Conservation (phyloP, 2,329 filamentous ascomycete species). For the Fusarium begoniae region DNA sequence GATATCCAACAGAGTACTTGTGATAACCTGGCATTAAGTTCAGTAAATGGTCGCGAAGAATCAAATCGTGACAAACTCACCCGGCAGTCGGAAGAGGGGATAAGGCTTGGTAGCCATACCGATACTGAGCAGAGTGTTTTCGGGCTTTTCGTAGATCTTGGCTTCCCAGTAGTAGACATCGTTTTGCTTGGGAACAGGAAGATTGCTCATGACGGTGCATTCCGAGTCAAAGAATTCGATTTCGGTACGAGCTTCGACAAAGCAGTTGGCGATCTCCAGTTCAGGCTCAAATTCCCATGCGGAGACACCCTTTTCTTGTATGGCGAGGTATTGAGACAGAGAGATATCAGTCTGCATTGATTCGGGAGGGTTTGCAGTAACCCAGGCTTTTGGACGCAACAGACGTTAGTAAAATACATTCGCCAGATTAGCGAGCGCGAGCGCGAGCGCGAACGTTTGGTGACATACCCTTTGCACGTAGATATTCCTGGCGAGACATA, state of each 20-base stretch:
- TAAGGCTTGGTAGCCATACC: constrained; percentile 98
- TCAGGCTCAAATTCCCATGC: constrained; percentile 99
- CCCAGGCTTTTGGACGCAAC: constrained; percentile 72
- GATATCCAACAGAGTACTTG: constrained; percentile 91
- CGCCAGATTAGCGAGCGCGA: background rate
- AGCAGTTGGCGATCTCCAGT: constrained; percentile 97
- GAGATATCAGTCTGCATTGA: constrained; percentile 97
- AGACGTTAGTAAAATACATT: constrained; percentile 24
- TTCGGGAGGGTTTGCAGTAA: constrained; percentile 93
- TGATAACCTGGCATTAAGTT: constrained; percentile 73
- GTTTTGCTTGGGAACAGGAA: constrained; percentile 97
- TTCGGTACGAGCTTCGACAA: constrained; percentile 94
- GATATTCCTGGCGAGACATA: constrained; percentile 86
- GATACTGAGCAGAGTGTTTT: constrained; percentile 85
- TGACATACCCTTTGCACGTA: constrained; percentile 87
- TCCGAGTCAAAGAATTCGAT: constrained; percentile 99
- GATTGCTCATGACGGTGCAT: constrained; percentile 95
- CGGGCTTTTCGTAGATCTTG: constrained; percentile 98
- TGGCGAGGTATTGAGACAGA: constrained; percentile 94
- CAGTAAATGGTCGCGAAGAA: constrained; percentile 20
- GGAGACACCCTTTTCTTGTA: constrained; percentile 99
- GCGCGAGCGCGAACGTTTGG: background rate
- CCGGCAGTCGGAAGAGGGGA: constrained; percentile 90
- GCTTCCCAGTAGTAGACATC: constrained; percentile 99
- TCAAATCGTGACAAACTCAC: constrained; percentile 60